These are phyloP conservation scores for Paxillus rubicundulus DNA, from an alignment of 768 basidiomycete species.

Conservation along the genomic window DNA sequence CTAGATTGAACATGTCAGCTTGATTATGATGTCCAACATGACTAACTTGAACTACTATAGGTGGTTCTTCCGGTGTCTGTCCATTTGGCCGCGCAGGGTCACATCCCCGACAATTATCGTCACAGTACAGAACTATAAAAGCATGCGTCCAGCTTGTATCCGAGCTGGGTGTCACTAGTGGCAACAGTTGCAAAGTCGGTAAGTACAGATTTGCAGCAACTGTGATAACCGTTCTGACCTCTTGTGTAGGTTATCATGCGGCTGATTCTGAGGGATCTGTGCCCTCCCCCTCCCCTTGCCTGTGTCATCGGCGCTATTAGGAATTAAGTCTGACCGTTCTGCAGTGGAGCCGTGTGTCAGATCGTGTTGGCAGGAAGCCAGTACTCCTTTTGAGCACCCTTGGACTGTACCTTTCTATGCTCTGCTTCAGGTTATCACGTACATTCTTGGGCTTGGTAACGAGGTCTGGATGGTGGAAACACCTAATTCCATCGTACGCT, in stretches of 20 bases:
- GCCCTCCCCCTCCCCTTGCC: not conserved
- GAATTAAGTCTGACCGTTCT: constrained; percentile 68
- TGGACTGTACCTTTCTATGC: constrained; percentile 65
- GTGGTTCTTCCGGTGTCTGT: too few species aligned
- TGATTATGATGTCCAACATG: too few species aligned
- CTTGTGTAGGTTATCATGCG: constrained; percentile 62
- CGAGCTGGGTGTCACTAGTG: constrained; percentile 24
- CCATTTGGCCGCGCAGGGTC: too few species aligned
- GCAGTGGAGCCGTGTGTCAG: constrained; percentile 71
- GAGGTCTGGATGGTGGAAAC: constrained; percentile 23
- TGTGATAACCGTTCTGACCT: not conserved
- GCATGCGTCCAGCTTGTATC: constrained; percentile 22
- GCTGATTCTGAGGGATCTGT: constrained; percentile 47
- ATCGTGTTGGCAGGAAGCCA: constrained; percentile 69
- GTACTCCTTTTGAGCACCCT: constrained; percentile 63
- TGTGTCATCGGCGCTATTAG: constrained; percentile 31
- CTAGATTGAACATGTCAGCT: too few species aligned
- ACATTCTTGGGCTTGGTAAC: constrained; percentile 61
- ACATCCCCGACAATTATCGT: too few species aligned
- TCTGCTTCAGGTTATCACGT: constrained; percentile 64
- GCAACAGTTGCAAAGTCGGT: constrained; percentile 24
- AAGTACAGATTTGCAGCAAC: constrained; percentile 39
- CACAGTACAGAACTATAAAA: too few species aligned
- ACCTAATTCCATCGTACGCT: too few species aligned
- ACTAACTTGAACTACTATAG: too few species aligned